Base-by-base conservation (phyloP, 1,284 basidiomycete species). In the Moesziomyces sp. region DNA sequence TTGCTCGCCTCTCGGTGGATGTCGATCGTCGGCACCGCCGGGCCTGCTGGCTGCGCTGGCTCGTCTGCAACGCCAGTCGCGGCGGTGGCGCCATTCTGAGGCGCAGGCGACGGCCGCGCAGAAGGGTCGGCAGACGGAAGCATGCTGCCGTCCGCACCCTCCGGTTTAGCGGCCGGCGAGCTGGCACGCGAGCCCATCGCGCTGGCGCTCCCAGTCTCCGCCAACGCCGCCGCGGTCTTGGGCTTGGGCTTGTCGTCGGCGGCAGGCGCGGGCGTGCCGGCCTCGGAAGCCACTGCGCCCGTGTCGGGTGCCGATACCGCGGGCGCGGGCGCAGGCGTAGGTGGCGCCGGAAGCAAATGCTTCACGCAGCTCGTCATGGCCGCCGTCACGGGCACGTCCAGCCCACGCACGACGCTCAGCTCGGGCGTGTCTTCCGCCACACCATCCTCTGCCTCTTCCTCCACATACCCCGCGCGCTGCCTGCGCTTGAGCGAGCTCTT, bases 1-100 rank as follows among this genome's bases (percentile, higher is more conserved):
- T 94, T 94, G 84, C 91, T 90, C 28, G 96, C 91, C 85, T 97
- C 95, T 74, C 88, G 90, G 58, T 87, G 87, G 7, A 94, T 88
- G 82, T 95, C 93, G 77, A 94, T 90, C 3, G 67, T 60, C 3
- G 67, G 57, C 19, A 26, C 35, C 3, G 53, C 23, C 3, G 71
- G 56, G 1, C 38, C 30, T 8, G 51, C 24, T 11, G 58, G 56
- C 18, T 28, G 23, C 9, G 51, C 6, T 4, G 43, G 43, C 21
- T 51, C 47, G 21, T 35, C n/a, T 16, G 38, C 42, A 16, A 28
- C 28, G 9, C 33, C 28, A 13, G 44, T 21, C 16, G 19, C 35
- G 11, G 26, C 42, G 13, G 19, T 26, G n/a, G 52, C 38, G 18
- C 53, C 49, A 5, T 30, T 30, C 19, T 55, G 55, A 7, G 69